Percentiles rank a stretch among this genome's conserved stretches.
These are phyloP conservation scores for Castanea sativa DNA, from an alignment of 306 rosid genomes.

Conservation along the genomic window DNA sequence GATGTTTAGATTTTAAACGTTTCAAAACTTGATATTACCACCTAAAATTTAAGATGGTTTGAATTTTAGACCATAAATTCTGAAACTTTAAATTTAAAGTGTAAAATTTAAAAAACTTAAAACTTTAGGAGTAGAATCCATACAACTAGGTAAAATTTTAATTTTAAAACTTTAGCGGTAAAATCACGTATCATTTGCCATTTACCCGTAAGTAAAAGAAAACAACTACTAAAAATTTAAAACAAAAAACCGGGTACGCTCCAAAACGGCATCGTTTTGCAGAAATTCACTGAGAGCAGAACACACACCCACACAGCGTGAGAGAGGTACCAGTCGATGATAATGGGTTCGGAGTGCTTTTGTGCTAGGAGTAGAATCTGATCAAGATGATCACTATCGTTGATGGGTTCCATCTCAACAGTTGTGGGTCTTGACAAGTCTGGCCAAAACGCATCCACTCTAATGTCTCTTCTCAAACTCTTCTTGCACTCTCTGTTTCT, in stretches of 20 bases:
- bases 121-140: no score
- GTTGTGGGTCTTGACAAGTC: slow-evolving; percentile 51
- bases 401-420: slow-evolving; percentile 59
- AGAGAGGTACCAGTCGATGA: slow-evolving; percentile 70
- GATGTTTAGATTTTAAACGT: no score
- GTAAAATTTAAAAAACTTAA: no score
- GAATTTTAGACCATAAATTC: fast-evolving
- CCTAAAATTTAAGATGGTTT: no score
- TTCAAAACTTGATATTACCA: no score
- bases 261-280: background rate
- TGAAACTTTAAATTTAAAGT: no score
- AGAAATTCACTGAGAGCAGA: background rate
- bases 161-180: no score
- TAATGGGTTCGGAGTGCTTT: slow-evolving; percentile 52
- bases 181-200: no score
- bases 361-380: slow-evolving; percentile 57
- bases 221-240: no score
- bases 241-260: no score
- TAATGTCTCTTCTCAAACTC: slow-evolving; percentile 33
- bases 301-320: background rate
- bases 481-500: slow-evolving; percentile 41
- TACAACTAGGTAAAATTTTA: no score
- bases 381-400: slow-evolving; percentile 66
- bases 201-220: no score
- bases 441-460: slow-evolving; percentile 59